Evolutionary conservation across 257 asterid genomes (phyloP), one percentile per base, ranked within the genome.

Genomic region (Linaria vulgaris): DNA sequence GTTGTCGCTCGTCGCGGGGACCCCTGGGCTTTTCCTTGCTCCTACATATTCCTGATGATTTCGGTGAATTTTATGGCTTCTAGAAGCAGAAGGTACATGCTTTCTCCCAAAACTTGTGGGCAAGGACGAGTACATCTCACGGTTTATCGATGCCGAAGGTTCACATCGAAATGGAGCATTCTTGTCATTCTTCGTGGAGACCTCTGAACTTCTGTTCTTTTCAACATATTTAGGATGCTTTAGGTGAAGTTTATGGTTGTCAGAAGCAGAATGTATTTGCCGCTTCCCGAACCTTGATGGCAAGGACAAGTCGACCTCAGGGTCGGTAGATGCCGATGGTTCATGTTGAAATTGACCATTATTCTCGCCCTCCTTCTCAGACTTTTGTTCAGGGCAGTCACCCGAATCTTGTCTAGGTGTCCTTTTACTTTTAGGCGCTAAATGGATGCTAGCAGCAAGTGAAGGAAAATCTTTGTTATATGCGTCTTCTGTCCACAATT

Each of bases 401-500:
- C 45, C 64, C 71, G 63, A 46, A 70, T 76, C 77, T 64, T 63
- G 24, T 72, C 65, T 64, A 9, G n/a, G 58, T 59, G 57, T 74
- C 69, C 78, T 68, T 69, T 71, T 76, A 57, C 54, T 11, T 53
- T 25, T 61, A 11, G 56, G 56, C 56, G 41, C 10, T 4, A 11
- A 34, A 34, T 12, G 2, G 15, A 44, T 8, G 15, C 49, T 44
- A n/a, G 5, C 17, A 44, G 49, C 13, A n/a, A 44, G 49, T 5
- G 17, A 44, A 44, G 16, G 49, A 13, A 44, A 44, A 4, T 0
- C 7, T 13, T 12, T 8, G 13, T 44, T 19, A 14, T 14, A 44
- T 14, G 41, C 6, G 41, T 34, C 41, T 34, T 3, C 10, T 34
- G 41, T 27, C 34, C 34, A 27, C 6, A 6, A 27, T 6, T 27